phyloP scores from a whole-genome alignment of 2,329 filamentous ascomycete species.

The Colletotrichum tropicale region DNA sequence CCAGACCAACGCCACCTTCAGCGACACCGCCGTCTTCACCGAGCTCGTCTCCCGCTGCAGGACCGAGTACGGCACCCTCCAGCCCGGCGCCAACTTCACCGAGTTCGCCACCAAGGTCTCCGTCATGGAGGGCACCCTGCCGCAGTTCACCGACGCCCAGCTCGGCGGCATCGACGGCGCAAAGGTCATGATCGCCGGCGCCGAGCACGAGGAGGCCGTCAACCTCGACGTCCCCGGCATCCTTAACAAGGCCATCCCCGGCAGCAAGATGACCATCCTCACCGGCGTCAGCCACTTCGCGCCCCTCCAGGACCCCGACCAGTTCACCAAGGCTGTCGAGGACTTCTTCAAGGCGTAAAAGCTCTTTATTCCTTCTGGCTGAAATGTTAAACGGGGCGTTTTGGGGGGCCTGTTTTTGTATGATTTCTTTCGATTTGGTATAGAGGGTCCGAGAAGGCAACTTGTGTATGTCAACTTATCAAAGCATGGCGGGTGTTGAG shows the following conservation, averaged over 20 bases:
- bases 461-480: background rate
- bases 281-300: constrained; percentile 46
- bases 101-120: constrained; percentile 39
- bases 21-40: constrained; percentile 20
- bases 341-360: constrained; percentile 27
- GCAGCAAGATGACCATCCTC: constrained; percentile 39
- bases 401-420: background rate
- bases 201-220: constrained; percentile 42
- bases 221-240: constrained; percentile 37
- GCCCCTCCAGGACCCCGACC: constrained; percentile 42
- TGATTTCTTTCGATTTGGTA: background rate
- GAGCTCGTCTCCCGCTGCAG: constrained; percentile 37
- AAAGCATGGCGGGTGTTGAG: background rate
- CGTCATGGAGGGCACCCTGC: constrained; percentile 39
- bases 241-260: constrained; percentile 38
- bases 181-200: constrained; percentile 33
- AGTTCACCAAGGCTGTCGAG: constrained; percentile 35
- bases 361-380: background rate
- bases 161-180: constrained; percentile 30
- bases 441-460: background rate
- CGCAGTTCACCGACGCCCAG: constrained; percentile 32
- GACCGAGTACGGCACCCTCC: constrained; percentile 38
- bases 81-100: constrained; percentile 39
- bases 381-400: background rate
- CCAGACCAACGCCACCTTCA: constrained; percentile 40